These are phyloP conservation scores for Penicillium ochrochloron DNA, from an alignment of 495 filamentous ascomycete species.

Conservation along the genomic window DNA sequence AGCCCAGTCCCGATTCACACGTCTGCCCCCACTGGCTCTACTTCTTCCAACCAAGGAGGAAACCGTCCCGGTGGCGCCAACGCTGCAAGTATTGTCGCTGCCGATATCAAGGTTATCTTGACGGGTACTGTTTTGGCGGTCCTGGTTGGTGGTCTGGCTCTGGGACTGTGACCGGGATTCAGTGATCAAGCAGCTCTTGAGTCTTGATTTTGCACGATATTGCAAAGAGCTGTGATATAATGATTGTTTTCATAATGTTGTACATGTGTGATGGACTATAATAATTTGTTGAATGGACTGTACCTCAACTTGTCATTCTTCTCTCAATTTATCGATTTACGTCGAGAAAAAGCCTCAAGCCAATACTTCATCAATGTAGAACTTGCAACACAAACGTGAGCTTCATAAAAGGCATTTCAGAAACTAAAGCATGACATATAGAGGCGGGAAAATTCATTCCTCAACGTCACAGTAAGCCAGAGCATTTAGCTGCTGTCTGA, in stretches of 20 bases:
- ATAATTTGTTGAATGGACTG: not conserved
- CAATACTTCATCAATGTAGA: not conserved
- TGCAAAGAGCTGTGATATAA: not conserved
- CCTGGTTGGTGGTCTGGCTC: slow-evolving; percentile 26
- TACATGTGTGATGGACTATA: slow-evolving; percentile 8
- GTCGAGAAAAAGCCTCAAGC: not conserved
- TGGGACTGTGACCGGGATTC: slow-evolving; percentile 21
- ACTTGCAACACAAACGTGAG: not conserved
- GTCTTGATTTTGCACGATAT: not conserved
- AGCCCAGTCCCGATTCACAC: slow-evolving; percentile 17
- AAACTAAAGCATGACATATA: too few species aligned
- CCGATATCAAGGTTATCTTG: not conserved
- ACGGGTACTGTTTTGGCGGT: slow-evolving; percentile 15
- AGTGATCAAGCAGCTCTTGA: not conserved
- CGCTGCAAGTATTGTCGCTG: not conserved
- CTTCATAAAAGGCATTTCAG: not conserved
- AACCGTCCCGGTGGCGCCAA: not conserved
- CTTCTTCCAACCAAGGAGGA: not conserved
- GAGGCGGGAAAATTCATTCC: not conserved
- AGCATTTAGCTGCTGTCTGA: slow-evolving; percentile 21
- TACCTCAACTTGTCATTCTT: not conserved
- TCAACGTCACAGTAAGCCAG: not conserved
- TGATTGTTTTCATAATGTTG: not conserved
- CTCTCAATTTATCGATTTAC: too few species aligned
- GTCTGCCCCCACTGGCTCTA: slow-evolving; percentile 2